These are phyloP conservation scores for Pueraria montana DNA, from an alignment of 306 rosid genomes.

Conservation along the genomic window DNA sequence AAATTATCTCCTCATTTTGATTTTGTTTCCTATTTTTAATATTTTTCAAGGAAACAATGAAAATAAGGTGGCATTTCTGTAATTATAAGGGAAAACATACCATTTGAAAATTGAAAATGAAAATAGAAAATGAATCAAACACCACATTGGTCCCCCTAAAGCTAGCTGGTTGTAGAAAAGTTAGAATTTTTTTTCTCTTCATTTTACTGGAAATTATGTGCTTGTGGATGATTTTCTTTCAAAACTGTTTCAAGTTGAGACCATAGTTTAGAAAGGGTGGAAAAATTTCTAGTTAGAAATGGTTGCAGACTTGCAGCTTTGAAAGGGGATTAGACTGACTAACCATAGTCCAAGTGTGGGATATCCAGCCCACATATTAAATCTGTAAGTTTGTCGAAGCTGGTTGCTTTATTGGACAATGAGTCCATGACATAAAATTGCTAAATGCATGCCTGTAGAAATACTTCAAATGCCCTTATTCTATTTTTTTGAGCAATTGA, in stretches of 20 bases:
- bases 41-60: not conserved
- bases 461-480: constrained; percentile 31
- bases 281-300: not conserved
- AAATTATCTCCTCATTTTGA: not conserved
- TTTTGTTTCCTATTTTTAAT: not conserved
- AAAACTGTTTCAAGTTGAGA: not conserved
- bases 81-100: not conserved
- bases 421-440: not conserved
- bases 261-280: constrained; percentile 7
- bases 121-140: not conserved
- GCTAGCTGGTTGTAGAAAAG: not conserved
- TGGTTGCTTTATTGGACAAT: constrained; percentile 25
- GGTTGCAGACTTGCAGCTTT: not conserved
- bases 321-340: not conserved
- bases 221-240: not conserved
- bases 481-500: constrained; percentile 26
- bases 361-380: not conserved
- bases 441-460: constrained; percentile 5
- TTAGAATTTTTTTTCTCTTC: not conserved
- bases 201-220: not conserved
- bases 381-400: constrained; percentile 20
- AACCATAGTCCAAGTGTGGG: not conserved
- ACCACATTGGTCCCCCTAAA: not conserved
- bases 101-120: not conserved
- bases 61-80: not conserved